phyloP scores from a whole-genome alignment of 1,284 basidiomycete genomes.

The Ceratobasidium sp. region DNA sequence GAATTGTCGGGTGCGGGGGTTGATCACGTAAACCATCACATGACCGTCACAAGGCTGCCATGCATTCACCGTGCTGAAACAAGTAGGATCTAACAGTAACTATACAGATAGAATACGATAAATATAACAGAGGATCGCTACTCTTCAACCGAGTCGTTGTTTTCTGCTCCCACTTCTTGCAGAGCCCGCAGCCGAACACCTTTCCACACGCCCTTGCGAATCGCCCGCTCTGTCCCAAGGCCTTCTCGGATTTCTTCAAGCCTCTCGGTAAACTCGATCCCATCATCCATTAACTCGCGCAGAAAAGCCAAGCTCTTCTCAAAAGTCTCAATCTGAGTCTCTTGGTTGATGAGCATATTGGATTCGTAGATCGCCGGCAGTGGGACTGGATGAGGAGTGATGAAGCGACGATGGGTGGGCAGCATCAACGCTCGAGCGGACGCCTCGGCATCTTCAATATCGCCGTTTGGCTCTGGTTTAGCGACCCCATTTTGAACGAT shows the following conservation, averaged over 20 bases:
- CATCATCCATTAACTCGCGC: slow-evolving; percentile 82
- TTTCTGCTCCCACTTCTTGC: slow-evolving; percentile 72
- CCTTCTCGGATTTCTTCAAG: slow-evolving; percentile 82
- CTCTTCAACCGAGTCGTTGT: slow-evolving; percentile 40
- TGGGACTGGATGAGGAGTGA: slow-evolving; percentile 46
- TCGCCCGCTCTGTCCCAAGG: slow-evolving; percentile 74
- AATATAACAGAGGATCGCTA: slow-evolving; percentile 28
- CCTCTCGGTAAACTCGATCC: slow-evolving; percentile 81
- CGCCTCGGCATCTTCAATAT: slow-evolving; percentile 42
- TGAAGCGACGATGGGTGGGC: slow-evolving; percentile 48
- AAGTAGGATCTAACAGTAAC: slow-evolving; percentile 19
- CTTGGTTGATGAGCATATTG: slow-evolving; percentile 45
- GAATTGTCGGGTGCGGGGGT: slow-evolving; percentile 46
- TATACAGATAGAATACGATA: slow-evolving; percentile 41
- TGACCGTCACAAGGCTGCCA: slow-evolving; percentile 35
- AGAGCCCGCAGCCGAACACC: slow-evolving; percentile 77
- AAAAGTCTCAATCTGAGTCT: slow-evolving; percentile 63
- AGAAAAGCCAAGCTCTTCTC: slow-evolving; percentile 77
- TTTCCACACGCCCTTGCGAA: slow-evolving; percentile 78
- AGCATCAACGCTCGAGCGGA: slow-evolving; percentile 39
- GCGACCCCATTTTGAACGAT: slow-evolving; percentile 27
- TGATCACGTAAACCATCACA: slow-evolving; percentile 43
- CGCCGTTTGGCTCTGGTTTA: slow-evolving; percentile 41
- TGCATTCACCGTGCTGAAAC: slow-evolving; percentile 34
- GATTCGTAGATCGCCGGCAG: slow-evolving; percentile 43